Conservation (phyloP, 805 yeast genomes). For the Debaryomyces castellii region DNA sequence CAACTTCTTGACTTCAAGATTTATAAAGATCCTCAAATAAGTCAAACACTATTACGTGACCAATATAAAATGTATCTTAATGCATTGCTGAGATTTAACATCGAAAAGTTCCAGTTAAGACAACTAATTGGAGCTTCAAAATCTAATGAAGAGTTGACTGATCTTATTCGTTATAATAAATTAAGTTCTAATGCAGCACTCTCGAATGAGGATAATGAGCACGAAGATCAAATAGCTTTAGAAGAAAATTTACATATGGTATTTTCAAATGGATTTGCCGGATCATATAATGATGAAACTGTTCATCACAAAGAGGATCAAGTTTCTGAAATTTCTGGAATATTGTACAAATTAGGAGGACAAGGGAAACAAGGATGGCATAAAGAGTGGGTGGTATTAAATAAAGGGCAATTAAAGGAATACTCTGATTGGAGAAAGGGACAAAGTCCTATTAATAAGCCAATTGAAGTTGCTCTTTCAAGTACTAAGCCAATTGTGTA, state of each 20-base stretch:
- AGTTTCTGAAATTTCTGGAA: conserved; percentile 42
- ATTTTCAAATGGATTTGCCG: conserved; percentile 15
- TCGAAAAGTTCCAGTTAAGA: conserved; percentile 40
- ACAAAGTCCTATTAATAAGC: conserved; percentile 56
- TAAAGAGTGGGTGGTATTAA: conserved; percentile 80
- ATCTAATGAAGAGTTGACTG: conserved; percentile 40
- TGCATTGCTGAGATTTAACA: conserved; percentile 36
- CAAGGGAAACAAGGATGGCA: conserved; percentile 77
- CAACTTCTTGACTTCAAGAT: conserved; percentile 12
- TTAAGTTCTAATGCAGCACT: conserved; percentile 13
- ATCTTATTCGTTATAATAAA: conserved; percentile 25
- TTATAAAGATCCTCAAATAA: conserved; percentile 10
- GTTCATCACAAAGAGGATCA: conserved; percentile 16
- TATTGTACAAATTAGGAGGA: conserved; percentile 58
- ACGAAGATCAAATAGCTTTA: conserved; percentile 11
- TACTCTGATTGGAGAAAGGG: conserved; percentile 81
- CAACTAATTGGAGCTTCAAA: conserved; percentile 41
- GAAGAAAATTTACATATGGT: conserved; percentile 29
- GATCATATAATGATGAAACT: conserved; percentile 4
- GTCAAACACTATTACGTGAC: conserved; percentile 10
- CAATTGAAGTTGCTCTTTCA: conserved; percentile 71
- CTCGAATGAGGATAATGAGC: conserved; percentile 11
- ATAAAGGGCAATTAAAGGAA: conserved; percentile 66
- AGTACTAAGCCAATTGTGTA: conserved; percentile 50
- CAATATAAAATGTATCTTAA: conserved; percentile 32